Base-by-base conservation (phyloP, 2,329 filamentous ascomycete species). In the Ilyonectria robusta region DNA sequence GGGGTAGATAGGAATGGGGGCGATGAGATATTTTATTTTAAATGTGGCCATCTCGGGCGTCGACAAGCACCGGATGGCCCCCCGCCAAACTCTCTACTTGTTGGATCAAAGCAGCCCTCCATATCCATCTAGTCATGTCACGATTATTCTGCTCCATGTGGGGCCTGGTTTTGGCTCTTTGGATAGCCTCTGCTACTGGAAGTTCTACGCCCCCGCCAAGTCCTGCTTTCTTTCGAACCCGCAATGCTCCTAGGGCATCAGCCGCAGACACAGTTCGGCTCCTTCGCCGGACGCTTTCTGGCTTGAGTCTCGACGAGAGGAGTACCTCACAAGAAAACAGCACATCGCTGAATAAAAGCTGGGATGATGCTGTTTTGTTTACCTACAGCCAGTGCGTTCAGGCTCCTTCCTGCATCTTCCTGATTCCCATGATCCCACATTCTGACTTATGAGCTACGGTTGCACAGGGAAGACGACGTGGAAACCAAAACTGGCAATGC, bases 331-430 rank as follows among this genome's bases (percentile, higher is more conserved):
- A 56, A 8, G 51, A 62, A 19, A 66, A 57, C 19, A 61, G 57
- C 33, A 62, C 63, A 31, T 66, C 63, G 1, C 15, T 66, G 11
- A 56, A 66, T 35, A 66, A 57, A 46, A 66, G 63, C 35, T 66
- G 63, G 63, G 26, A 56, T 5, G 50, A 66, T 31, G 51, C 56
- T 31, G 57, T 61, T 26, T 44, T 66, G 26, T 66, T 66, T 21
- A 57, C 47, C 11, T 61, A 61, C 26, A 40, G 26, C 17, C n/a
- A 53, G 63, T 66, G 11, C 33, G 63, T 61, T 4, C 29, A 17
- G 9, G 7, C 11, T 17, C n/a, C 44, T 10, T 31, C 8, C 44
- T 10, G 23, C 8, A 47, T 31, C 15, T n/a, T 8, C 17, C 10
- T 23, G 8, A 53, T 19, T 21, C 19, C 4, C 23, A 1, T n/a